Conservation (phyloP, 164 flowering plant genomes). For the Taxillus chinensis region DNA sequence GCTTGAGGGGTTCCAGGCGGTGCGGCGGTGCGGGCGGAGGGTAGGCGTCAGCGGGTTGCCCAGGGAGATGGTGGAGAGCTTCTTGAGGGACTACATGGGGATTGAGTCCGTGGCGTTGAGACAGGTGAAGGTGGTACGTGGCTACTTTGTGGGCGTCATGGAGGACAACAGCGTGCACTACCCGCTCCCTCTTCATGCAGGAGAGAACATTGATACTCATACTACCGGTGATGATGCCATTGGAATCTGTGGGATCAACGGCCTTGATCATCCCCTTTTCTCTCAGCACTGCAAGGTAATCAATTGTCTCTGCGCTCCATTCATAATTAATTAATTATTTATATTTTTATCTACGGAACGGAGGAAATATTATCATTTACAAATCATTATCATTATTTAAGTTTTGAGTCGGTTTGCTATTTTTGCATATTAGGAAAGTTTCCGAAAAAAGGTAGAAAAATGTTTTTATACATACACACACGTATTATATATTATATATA, state of each 20-base stretch:
- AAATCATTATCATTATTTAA: too few relatives aligned
- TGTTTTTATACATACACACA: too few relatives aligned
- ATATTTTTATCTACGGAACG: too few relatives aligned
- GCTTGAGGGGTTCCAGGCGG: conserved; percentile 25
- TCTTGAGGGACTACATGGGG: conserved; percentile 37
- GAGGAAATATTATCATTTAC: too few relatives aligned
- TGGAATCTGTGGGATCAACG: conserved; percentile 18
- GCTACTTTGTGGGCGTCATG: conserved; percentile 37
- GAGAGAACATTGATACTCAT: conserved; percentile 6
- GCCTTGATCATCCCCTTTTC: conserved; percentile 20
- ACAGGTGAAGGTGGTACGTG: conserved; percentile 27
- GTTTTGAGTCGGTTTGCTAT: not conserved
- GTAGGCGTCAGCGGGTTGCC: conserved; percentile 32
- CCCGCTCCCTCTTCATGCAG: not conserved
- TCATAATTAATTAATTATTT: too few relatives aligned
- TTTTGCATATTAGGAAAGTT: too few relatives aligned
- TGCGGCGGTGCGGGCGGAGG: conserved; percentile 21
- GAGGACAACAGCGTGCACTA: conserved; percentile 21
- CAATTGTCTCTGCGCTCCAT: not conserved
- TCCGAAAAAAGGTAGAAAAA: too few relatives aligned
- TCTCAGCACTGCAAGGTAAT: conserved; percentile 31
- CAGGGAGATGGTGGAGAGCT: conserved; percentile 35
- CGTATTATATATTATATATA: too few relatives aligned
- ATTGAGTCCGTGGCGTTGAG: conserved; percentile 32
- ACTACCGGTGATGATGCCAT: conserved; percentile 11